Conservation (phyloP, 1,139 yeast genomes). For the Candida anutae region DNA sequence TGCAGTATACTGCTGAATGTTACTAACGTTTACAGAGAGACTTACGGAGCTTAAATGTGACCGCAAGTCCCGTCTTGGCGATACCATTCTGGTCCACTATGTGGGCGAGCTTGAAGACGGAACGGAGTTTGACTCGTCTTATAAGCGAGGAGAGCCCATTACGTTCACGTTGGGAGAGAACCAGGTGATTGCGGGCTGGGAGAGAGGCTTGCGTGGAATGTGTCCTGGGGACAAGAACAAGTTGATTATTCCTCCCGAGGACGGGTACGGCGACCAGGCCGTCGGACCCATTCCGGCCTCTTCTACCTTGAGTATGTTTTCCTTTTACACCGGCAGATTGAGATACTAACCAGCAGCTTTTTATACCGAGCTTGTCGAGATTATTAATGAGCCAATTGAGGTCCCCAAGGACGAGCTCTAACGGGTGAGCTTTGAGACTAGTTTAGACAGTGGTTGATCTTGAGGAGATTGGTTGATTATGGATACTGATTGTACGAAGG, state of each 20-base stretch:
- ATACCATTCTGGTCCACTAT: conserved; percentile 64
- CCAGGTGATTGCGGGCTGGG: conserved; percentile 84
- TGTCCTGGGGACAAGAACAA: conserved; percentile 83
- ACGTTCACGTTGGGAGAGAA: conserved; percentile 65
- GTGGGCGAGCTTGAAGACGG: conserved; percentile 65
- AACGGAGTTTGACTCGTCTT: conserved; percentile 68
- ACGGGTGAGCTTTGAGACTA: too few relatives aligned
- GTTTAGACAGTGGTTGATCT: too few relatives aligned
- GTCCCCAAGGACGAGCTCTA: conserved; percentile 10
- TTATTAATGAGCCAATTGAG: conserved; percentile 20
- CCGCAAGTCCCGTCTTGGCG: conserved; percentile 54
- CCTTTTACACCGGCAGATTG: not conserved
- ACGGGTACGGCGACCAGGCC: conserved; percentile 73
- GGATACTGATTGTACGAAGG: not conserved
- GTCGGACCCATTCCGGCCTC: conserved; percentile 65
- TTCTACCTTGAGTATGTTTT: conserved; percentile 45
- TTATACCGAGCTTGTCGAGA: conserved; percentile 48
- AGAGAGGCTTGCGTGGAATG: conserved; percentile 64
- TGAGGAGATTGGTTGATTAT: not conserved
- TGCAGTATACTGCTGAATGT: too few relatives aligned
- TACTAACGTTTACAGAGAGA: conserved; percentile 31
- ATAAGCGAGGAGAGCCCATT: conserved; percentile 56
- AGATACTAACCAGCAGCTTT: conserved; percentile 28
- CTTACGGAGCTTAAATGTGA: conserved; percentile 46
- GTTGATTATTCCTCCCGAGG: conserved; percentile 65